Conservation (phyloP, 192 early-diverging fungal species). For the Mortierella hygrophila region DNA sequence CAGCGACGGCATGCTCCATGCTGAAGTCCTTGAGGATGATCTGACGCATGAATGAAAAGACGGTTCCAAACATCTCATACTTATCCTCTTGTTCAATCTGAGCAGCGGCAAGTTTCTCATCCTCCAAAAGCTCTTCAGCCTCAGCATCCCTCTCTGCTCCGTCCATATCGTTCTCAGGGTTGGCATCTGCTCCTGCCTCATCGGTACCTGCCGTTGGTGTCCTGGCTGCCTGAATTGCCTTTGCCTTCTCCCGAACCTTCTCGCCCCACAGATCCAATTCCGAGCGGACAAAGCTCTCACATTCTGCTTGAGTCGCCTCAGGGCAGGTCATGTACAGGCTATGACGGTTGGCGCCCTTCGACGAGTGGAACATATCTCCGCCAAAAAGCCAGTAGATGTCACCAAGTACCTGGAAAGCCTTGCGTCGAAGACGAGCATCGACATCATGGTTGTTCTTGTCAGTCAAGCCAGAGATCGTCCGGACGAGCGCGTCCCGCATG, state of each 20-base stretch:
- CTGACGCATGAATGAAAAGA: conserved; percentile 57
- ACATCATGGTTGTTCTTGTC: conserved; percentile 5
- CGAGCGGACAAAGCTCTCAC: conserved; percentile 55
- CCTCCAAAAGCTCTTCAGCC: conserved; percentile 22
- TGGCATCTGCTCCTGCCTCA: background rate
- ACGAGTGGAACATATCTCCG: conserved; percentile 58
- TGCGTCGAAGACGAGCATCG: conserved; percentile 32
- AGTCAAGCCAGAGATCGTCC: conserved; percentile 15
- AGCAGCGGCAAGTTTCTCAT: conserved; percentile 28
- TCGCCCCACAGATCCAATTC: conserved; percentile 47
- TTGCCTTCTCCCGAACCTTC: conserved; percentile 26
- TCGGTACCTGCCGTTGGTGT: background rate
- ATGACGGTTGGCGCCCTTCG: conserved; percentile 22
- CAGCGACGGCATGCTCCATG: conserved; percentile 28
- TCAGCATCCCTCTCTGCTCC: conserved; percentile 7
- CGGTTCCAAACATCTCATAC: conserved; percentile 54
- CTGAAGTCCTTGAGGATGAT: conserved; percentile 60
- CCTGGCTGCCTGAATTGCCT: conserved; percentile 22
- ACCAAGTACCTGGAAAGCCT: conserved; percentile 59
- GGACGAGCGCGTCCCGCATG: conserved; percentile 24
- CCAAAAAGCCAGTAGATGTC: conserved; percentile 67
- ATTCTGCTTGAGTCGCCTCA: conserved; percentile 39
- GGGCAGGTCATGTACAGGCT: conserved; percentile 53
- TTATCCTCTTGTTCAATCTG: conserved; percentile 48
- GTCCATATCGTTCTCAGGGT: background rate